phyloP scores from a whole-genome alignment of 371 early-diverging fungal genomes.

The Synchytrium microbalum region DNA sequence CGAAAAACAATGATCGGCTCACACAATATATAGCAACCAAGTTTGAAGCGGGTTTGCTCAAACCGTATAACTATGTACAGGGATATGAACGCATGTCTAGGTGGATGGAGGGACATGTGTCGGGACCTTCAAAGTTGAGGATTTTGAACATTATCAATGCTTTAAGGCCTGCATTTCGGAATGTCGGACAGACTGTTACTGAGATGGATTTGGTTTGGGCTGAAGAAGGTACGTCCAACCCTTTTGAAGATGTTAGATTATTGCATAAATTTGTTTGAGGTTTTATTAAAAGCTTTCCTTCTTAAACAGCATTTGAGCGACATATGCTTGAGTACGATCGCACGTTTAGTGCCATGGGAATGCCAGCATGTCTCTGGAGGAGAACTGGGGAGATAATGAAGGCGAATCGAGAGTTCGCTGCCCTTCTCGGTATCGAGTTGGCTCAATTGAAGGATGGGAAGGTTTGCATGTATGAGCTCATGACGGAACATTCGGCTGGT shows the following conservation, averaged over 20 bases:
- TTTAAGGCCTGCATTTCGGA: not conserved
- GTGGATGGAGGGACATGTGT: conserved; percentile 46
- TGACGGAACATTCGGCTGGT: conserved; percentile 85
- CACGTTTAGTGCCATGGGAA: conserved; percentile 88
- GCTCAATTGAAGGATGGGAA: conserved; percentile 42
- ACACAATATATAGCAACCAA: conserved; percentile 85
- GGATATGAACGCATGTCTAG: conserved; percentile 78
- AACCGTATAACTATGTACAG: conserved; percentile 88
- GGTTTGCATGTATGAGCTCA: conserved; percentile 82
- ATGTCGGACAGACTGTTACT: conserved; percentile 45
- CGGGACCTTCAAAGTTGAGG: not conserved
- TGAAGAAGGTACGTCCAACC: conserved; percentile 50
- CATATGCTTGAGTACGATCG: conserved; percentile 86
- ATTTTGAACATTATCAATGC: not conserved
- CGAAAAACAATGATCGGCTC: conserved; percentile 51
- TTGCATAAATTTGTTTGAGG: not conserved
- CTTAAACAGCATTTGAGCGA: conserved; percentile 77
- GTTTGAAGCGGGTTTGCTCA: conserved; percentile 84
- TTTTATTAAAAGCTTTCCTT: not conserved
- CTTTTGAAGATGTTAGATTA: not conserved
- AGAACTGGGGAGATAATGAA: conserved; percentile 93
- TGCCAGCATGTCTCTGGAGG: conserved; percentile 89
- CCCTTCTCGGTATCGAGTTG: conserved; percentile 53
- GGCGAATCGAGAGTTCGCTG: conserved; percentile 87
- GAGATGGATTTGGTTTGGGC: conserved; percentile 86